Evolutionary conservation across 1,284 basidiomycete genomes (phyloP), one percentile per base, ranked within the genome.

Genomic region (Heliocybe sulcata): DNA sequence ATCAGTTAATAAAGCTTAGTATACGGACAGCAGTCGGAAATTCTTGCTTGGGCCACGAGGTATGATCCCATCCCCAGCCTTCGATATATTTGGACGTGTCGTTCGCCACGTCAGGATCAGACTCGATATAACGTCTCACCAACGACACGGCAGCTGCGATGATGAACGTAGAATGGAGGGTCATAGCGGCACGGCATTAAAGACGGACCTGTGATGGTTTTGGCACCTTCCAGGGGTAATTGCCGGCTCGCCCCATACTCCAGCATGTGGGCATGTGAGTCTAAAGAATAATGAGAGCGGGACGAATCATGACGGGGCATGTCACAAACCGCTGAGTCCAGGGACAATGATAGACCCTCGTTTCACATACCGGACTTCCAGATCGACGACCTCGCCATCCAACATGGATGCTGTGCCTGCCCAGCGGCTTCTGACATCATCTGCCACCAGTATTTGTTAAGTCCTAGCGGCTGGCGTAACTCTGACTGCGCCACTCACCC

Each of bases 21-120:
- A 60, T 33, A 64, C 82, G 58, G 61, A 92, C 90, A 56, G 86
- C 83, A 35, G 80, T 85, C 12, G 94, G 94, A 76, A 88, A 94
- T 35, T 74, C 71, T 51, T 77, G 72, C 20, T 70, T 72, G 1
- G 80, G 71, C 87, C 87, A 90, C 52, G 77, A 71, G 11, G 92
- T 96, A 69, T 97, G 94, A 67, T 97, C 92, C 93, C 94, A 97
- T 2, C 92, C 94, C 67, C 89, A 84, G 1, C 93, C 93, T 57
- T 87, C 79, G 33, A 96, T 78, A 69, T 85, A 86, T 54, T 78
- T 81, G 12, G 80, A 77, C 26, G 72, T 76, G 61, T 87, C 76
- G 42, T 72, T 71, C 31, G 74, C 66, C 22, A 86, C 67, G 51
- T 83, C 79, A 0, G 77, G 76, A 59, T 83, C 76, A 19, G 75